Evolutionary conservation across 2,329 filamentous ascomycete genomes (phyloP).

Genomic region (Colletotrichum incanum): DNA sequence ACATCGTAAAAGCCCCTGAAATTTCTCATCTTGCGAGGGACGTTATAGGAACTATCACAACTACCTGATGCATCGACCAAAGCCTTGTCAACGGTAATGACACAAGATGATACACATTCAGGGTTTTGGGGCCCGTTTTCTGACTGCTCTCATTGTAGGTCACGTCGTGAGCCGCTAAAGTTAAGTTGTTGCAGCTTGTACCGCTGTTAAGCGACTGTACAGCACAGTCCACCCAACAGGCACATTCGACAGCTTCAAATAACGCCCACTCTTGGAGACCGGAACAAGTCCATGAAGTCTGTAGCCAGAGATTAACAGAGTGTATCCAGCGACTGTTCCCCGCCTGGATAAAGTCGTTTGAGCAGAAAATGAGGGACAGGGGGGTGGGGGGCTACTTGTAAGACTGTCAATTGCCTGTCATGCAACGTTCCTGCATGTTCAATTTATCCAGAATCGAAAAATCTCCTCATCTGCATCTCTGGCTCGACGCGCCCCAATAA

Average conservation of each 20-base stretch:
- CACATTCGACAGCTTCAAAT: not conserved
- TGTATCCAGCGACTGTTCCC: not conserved
- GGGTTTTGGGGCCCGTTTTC: not conserved
- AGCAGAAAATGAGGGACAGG: not conserved
- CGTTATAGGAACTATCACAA: not conserved
- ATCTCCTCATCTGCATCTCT: not conserved
- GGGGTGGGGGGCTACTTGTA: not conserved
- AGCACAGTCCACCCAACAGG: not conserved
- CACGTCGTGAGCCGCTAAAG: not conserved
- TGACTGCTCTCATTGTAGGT: not conserved
- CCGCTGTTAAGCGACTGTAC: not conserved
- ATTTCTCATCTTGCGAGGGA: not conserved
- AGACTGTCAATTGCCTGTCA: not conserved
- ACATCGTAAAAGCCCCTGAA: not conserved
- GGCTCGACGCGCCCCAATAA: not conserved
- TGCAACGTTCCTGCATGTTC: not conserved
- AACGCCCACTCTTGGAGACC: not conserved
- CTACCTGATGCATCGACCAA: not conserved
- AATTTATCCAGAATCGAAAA: not conserved
- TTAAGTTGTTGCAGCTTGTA: not conserved
- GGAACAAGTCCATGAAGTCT: not conserved
- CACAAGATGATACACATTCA: not conserved
- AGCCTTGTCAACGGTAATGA: not conserved
- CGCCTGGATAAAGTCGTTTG: constrained; percentile 1
- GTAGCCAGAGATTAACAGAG: not conserved